Base-by-base conservation (phyloP, 2,329 filamentous ascomycete species). In the Penicillium sp. region DNA sequence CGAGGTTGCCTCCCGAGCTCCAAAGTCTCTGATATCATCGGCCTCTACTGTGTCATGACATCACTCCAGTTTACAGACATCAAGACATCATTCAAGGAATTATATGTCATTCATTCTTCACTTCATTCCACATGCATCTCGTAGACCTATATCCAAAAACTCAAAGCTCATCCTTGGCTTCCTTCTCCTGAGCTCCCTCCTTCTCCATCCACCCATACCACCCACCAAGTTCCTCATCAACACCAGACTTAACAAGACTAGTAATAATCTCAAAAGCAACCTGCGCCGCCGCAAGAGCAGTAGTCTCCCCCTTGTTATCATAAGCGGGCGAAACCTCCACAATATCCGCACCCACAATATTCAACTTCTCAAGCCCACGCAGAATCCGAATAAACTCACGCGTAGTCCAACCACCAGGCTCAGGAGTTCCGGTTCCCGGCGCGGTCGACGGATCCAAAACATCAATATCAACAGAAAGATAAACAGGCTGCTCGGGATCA, bases 391-490 rank as follows among this genome's bases (percentile, higher is more conserved):
- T 93, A 65, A 96, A 79, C 78, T 96, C 92, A 50, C 92, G 81
- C 21, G 89, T 95, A 6, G 90, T 94, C 92, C 92, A 96, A 38
- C 92, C 92, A 56, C 92, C 92, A 0, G 91, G 89, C 78, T 96
- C 92, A 0, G 92, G 92, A 0, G 92, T 96, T 1, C 92, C 92
- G 0, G 91, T 96, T 2, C 88, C 90, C 0, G 91, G 90, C 0
- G 76, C 76, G 8, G 86, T 77, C 33, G 83, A 87, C 0, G 90
- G 90, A 71, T 93, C 89, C 46, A 93, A 79, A 0, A 92, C 89
- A 72, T 93, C 90, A 64, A 92, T 92, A 68, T 93, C 90, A 16
- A 93, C 84, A 36, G 84, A 89, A 10, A 95, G 78, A 70, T 96
- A 95, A 1, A 96, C 90, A 0, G 90, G 91, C 63, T 84, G 85